phyloP scores from a whole-genome alignment of 2,329 filamentous ascomycete species.

The Ramularia endophylla region DNA sequence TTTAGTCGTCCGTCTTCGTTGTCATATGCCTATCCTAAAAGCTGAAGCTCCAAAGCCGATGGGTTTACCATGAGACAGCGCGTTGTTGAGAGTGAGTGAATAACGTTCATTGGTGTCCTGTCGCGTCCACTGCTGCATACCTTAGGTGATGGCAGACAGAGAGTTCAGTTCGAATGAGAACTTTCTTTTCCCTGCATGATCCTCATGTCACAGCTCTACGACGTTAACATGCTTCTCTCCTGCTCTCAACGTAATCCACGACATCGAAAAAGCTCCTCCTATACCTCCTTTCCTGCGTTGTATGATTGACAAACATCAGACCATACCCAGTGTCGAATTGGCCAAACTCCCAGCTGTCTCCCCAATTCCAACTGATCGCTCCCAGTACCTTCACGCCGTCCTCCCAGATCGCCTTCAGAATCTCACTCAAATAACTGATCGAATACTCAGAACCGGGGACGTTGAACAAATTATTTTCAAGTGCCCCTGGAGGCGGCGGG shows the following conservation, averaged over 20 bases:
- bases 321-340: constrained; percentile 48
- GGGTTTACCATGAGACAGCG: too few species aligned
- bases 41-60: too few species aligned
- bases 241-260: constrained; percentile 17
- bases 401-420: constrained; percentile 26
- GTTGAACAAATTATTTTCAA: constrained; percentile 50
- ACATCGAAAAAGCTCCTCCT: constrained; percentile 35
- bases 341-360: constrained; percentile 39
- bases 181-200: too few species aligned
- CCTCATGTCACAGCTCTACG: too few species aligned
- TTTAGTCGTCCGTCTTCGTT: too few species aligned
- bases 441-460: constrained; percentile 51
- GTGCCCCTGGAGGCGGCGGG: constrained; percentile 40
- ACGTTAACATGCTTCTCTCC: too few species aligned
- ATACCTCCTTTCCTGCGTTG: constrained; percentile 32
- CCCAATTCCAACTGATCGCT: constrained; percentile 18
- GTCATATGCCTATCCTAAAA: too few species aligned
- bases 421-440: constrained; percentile 38
- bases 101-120: too few species aligned
- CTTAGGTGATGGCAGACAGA: too few species aligned
- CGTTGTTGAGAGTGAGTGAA: too few species aligned
- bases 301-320: constrained; percentile 44
- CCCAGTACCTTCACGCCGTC: constrained; percentile 31
- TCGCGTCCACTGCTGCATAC: too few species aligned
- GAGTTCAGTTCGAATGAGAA: too few species aligned